phyloP scores from a whole-genome alignment of 2,329 filamentous ascomycete species.

The Monosporascus sp. region DNA sequence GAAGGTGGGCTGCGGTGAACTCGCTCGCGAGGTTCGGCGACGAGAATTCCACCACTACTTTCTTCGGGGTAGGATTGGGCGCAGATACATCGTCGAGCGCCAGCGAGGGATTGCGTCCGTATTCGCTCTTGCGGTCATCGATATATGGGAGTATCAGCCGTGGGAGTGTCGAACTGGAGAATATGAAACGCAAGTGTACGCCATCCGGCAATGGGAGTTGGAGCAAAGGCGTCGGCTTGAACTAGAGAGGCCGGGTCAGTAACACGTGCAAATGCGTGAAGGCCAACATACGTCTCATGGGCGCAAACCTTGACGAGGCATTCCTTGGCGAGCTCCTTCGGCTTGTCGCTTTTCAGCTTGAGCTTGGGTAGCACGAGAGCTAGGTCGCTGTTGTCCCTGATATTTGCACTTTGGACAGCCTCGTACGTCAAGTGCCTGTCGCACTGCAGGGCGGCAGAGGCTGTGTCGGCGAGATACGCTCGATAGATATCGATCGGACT shows the following conservation, averaged over 20 bases:
- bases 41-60: constrained; percentile 64
- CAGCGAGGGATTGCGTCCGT: constrained; percentile 53
- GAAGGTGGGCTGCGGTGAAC: constrained; percentile 64
- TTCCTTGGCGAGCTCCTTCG: constrained; percentile 11
- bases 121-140: constrained; percentile 48
- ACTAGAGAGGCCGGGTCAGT: constrained; percentile 27
- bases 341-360: constrained; percentile 13
- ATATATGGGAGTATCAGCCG: constrained; percentile 55
- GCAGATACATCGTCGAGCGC: not conserved
- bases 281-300: too few relatives aligned
- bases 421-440: constrained; percentile 21
- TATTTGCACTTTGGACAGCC: constrained; percentile 22
- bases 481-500: constrained; percentile 27
- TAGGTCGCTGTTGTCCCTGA: constrained; percentile 24
- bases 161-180: constrained; percentile 52
- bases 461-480: constrained; percentile 18
- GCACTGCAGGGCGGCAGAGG: constrained; percentile 14
- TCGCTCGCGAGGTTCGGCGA: constrained; percentile 70
- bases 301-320: constrained; percentile 12
- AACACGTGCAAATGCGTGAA: not conserved
- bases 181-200: constrained; percentile 61
- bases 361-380: constrained; percentile 27
- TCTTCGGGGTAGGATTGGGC: constrained; percentile 25
- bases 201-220: constrained; percentile 49
- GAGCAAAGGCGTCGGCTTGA: constrained; percentile 54